Evolutionary conservation across 1,139 yeast species (phyloP), one percentile per base, ranked within the genome.

Genomic region (Saccharomyces hybrid): DNA sequence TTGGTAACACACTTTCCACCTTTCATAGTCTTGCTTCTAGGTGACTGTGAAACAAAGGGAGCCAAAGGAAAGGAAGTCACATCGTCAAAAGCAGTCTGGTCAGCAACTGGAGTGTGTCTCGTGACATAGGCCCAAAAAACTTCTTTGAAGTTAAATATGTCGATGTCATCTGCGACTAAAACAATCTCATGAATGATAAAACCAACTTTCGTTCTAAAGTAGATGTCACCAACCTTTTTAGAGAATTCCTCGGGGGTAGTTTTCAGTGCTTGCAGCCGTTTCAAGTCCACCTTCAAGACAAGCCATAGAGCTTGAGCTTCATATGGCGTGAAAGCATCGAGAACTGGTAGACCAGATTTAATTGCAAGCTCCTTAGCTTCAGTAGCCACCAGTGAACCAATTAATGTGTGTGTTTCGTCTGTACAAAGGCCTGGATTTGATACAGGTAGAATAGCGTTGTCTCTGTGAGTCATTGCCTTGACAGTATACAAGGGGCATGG

Each of bases 341-440:
- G 16, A 11, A 63, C 56, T 23, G 61, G 61, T 26, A 59, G 44
- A 5, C 54, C 53, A 23, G 51, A 47, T 4, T 50, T 52, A 11
- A 52, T 50, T 7, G 42, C 42, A 34, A 34, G 42, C 32, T 55
- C 49, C 31, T 55, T 56, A n/a, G 53, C 52, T 47, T 60, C 63
- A 7, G 64, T 62, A 28, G 63, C 55, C 4, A 50, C 53, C 13
- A 62, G 55, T 4, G 60, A 61, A 44, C 66, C 66, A 52, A 63
- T 62, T 13, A 63, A 55, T 2, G 66, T 63, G 49, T 63, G 66
- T 4, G 66, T 63, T 50, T 63, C 67, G 55, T 63, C 67, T 2
- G 63, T 52, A 13, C 56, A 55, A 30, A 60, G 47, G 8, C 66
- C 66, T 27, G 66, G 66, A 32, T 59, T 60, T 1, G 63, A 63